A percentile compares a stretch with the other conserved stretches of the same genome.
Conservation (phyloP, 352 stramenopile species). For the Blastocystis sp. region DNA sequence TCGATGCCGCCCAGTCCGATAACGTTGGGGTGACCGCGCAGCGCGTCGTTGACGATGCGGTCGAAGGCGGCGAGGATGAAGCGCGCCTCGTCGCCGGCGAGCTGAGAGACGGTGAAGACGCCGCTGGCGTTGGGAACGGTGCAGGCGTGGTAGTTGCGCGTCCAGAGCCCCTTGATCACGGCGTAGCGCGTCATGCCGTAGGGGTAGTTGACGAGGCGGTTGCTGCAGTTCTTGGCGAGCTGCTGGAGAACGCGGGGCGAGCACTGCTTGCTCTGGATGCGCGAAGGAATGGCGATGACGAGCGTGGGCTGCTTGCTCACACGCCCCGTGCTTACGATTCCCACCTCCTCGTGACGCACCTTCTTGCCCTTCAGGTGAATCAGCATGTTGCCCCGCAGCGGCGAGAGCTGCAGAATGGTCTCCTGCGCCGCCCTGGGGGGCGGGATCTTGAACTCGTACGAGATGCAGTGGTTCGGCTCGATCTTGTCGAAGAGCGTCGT, state of each 20-base stretch:
- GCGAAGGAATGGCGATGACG: slow-evolving; percentile 78
- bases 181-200: background rate
- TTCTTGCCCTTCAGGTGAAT: slow-evolving; percentile 72
- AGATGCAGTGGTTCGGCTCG: slow-evolving; percentile 77
- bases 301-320: slow-evolving; percentile 81
- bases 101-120: background rate
- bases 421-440: slow-evolving; percentile 65
- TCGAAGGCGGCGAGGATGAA: background rate
- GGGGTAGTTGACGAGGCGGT: slow-evolving; percentile 33
- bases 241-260: background rate
- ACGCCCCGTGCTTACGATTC: slow-evolving; percentile 75
- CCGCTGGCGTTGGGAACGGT: slow-evolving; percentile 17
- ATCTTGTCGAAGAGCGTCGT: slow-evolving; percentile 75
- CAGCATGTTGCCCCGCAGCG: slow-evolving; percentile 77
- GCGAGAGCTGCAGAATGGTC: slow-evolving; percentile 79
- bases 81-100: background rate
- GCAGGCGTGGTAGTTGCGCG: slow-evolving; percentile 19
- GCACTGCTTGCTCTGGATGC: background rate
- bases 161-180: slow-evolving; percentile 7
- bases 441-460: slow-evolving; percentile 6
- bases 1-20: slow-evolving; percentile 89
- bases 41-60: slow-evolving; percentile 23
- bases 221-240: slow-evolving; percentile 23
- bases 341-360: slow-evolving; percentile 79
- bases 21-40: slow-evolving; percentile 76